Evolutionary conservation across 148 eudicot species (phyloP).

Genomic region (Tetragonia tetragonoides): DNA sequence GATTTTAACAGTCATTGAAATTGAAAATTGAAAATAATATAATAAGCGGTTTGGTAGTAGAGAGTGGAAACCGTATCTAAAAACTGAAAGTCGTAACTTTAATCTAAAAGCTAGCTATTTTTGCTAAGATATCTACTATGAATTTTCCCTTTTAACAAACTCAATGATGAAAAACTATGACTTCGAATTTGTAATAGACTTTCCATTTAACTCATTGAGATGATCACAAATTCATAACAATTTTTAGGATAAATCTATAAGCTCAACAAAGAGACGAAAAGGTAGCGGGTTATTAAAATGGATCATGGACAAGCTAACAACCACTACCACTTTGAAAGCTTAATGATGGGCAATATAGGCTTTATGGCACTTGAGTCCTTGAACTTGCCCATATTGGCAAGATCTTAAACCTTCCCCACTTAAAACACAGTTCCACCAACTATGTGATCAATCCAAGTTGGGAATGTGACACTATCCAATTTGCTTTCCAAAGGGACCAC

Average conservation of each 20-base stretch:
- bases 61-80: too few relatives aligned
- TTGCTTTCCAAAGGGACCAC: slow-evolving; percentile 7
- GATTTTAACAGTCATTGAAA: too few relatives aligned
- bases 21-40: too few relatives aligned
- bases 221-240: too few relatives aligned
- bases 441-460: not conserved
- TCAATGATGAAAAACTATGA: too few relatives aligned
- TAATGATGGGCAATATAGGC: not conserved
- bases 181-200: too few relatives aligned
- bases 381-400: slow-evolving; percentile 19
- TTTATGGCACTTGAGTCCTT: not conserved
- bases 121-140: too few relatives aligned
- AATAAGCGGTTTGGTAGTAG: too few relatives aligned
- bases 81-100: too few relatives aligned
- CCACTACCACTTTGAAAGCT: not conserved
- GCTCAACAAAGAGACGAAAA: not conserved
- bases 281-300: not conserved
- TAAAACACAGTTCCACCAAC: not conserved
- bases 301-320: slow-evolving; percentile 5
- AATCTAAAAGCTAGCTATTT: too few relatives aligned
- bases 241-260: not conserved
- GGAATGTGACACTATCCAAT: slow-evolving; percentile 4
- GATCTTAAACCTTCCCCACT: not conserved
- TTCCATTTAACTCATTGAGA: too few relatives aligned
- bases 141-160: too few relatives aligned